phyloP scores from a whole-genome alignment of 805 yeast species.

The Suhomyces sp. region DNA sequence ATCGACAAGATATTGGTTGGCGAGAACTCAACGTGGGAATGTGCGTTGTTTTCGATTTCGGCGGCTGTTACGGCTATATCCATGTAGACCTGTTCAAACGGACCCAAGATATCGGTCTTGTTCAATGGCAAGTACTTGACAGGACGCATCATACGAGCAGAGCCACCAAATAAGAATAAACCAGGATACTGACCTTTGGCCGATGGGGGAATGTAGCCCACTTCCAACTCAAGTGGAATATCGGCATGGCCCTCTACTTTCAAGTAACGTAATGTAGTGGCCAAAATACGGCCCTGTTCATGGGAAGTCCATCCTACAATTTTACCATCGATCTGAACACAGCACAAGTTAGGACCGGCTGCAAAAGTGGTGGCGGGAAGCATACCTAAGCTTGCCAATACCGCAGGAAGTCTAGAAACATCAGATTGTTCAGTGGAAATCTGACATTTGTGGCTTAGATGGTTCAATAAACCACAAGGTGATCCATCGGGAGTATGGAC shows the following conservation, averaged over 20 bases:
- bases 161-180: conserved; percentile 84
- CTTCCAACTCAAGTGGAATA: conserved; percentile 84
- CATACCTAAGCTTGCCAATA: conserved; percentile 72
- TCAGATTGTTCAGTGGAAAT: conserved; percentile 77
- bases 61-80: conserved; percentile 91
- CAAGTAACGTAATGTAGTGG: conserved; percentile 89
- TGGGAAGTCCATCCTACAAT: conserved; percentile 94
- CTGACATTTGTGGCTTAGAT: conserved; percentile 91
- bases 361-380: conserved; percentile 74
- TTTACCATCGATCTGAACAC: conserved; percentile 91
- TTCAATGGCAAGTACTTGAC: conserved; percentile 85
- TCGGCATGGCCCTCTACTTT: conserved; percentile 77
- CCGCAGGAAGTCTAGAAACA: conserved; percentile 65
- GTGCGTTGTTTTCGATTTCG: conserved; percentile 78
- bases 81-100: conserved; percentile 97
- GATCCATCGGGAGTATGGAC: conserved; percentile 99
- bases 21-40: conserved; percentile 89
- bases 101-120: conserved; percentile 86
- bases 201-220: conserved; percentile 97
- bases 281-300: conserved; percentile 78
- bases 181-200: conserved; percentile 97
- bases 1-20: conserved; percentile 95
- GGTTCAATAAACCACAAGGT: conserved; percentile 97
- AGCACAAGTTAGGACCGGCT: conserved; percentile 84
- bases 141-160: conserved; percentile 94